These are phyloP conservation scores for Chalciporus piperatus DNA, from an alignment of 768 basidiomycete species.

Conservation along the genomic window DNA sequence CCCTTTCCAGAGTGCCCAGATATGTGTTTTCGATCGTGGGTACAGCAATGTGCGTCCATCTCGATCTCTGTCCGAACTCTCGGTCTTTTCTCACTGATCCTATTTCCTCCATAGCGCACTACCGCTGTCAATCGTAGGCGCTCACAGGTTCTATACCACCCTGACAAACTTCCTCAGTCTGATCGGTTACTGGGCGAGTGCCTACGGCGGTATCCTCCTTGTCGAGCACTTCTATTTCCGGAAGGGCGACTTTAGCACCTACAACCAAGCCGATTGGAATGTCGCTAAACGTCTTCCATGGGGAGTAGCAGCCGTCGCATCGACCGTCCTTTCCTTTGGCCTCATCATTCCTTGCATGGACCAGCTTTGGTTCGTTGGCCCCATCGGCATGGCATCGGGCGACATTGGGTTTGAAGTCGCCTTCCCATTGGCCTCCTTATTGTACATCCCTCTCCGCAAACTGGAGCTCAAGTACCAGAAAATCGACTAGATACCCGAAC, in stretches of 20 bases:
- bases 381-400: constrained; percentile 59
- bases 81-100: not conserved
- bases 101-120: constrained; percentile 43
- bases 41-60: constrained; percentile 57
- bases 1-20: constrained; percentile 56
- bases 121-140: constrained; percentile 69
- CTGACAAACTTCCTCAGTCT: constrained; percentile 68
- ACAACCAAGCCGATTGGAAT: constrained; percentile 54
- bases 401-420: constrained; percentile 73
- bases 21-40: constrained; percentile 68
- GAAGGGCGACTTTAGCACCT: constrained; percentile 42
- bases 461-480: constrained; percentile 41
- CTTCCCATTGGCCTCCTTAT: constrained; percentile 41
- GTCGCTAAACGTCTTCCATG: constrained; percentile 50
- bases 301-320: constrained; percentile 58
- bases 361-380: constrained; percentile 70
- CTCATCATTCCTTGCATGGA: constrained; percentile 66
- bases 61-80: constrained; percentile 5
- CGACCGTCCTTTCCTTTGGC: constrained; percentile 49
- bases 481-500: constrained; percentile 14
- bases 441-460: constrained; percentile 56
- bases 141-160: constrained; percentile 59
- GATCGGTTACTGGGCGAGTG: constrained; percentile 61
- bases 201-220: constrained; percentile 58
- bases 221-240: constrained; percentile 70